Evolutionary conservation across 805 yeast genomes (phyloP), one percentile per base, ranked within the genome.

Genomic region (Maudiozyma turicensis): DNA sequence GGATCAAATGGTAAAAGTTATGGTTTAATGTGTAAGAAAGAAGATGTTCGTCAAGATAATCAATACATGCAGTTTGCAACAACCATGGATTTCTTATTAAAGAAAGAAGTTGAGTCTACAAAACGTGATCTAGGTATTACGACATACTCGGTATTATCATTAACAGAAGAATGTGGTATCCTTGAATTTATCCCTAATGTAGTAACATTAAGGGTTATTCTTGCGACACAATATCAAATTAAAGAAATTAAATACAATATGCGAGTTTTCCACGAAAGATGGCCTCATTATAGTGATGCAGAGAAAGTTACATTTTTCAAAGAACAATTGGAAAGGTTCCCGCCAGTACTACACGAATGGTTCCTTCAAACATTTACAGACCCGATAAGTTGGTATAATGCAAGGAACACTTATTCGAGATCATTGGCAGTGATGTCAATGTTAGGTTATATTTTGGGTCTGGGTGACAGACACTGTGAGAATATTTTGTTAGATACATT

Each of bases 381-480:
- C 54, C 96, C 98, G 0, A 77, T 81, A 7, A 70, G 79, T 1
- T 93, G 99, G 99, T 85, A 87, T 52, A 74, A 75, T 41, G 86
- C 91, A 1, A 69, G 98, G 48, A 82, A 81, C 45, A 72, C 74
- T 35, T 95, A 77, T 61, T 81, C 86, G 0, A 72, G 95, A 48
- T 81, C 96, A 0, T 73, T 85, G 30, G 96, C 97, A 0, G 98
- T 91, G 0, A 93, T 95, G 99, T 89, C 97, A 0, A 88, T 93
- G 72, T 95, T 91, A 5, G 99, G 99, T 0, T 87, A 86, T 62
- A 80, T 93, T 43, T 72, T 93, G 30, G 99, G 99, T 8, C 73
- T 93, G 45, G 99, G 99, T 28, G 99, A 93, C 66, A 74, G 99
- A 39, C 99, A 93, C 63, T 85, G 96, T 56, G 99, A 93, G 60